phyloP scores from a whole-genome alignment of 2,329 filamentous ascomycete species.

The Aspergillus sp. region DNA sequence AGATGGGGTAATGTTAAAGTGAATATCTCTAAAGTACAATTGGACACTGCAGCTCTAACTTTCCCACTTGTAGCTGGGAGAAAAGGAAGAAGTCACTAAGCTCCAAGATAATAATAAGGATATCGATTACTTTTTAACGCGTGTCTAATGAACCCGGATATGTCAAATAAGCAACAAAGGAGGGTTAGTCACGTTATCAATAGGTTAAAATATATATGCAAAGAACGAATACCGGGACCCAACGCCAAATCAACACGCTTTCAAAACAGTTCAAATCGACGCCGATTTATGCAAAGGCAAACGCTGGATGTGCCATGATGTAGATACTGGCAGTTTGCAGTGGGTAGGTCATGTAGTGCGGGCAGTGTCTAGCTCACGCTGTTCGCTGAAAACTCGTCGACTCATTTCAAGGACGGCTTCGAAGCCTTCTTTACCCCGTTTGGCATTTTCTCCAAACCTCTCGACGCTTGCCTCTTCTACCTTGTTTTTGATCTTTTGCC shows the following conservation, averaged over 20 bases:
- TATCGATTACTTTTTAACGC: slow-evolving; percentile 12
- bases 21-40: not conserved
- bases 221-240: not conserved
- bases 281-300: slow-evolving; percentile 31
- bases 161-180: not conserved
- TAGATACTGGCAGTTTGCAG: slow-evolving; percentile 1
- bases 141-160: slow-evolving; percentile 8
- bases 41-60: not conserved
- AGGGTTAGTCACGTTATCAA: not conserved
- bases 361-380: slow-evolving; percentile 63
- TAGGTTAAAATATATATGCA: not conserved
- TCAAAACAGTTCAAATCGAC: slow-evolving; percentile 21
- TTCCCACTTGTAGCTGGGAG: not conserved
- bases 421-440: slow-evolving; percentile 88
- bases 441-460: slow-evolving; percentile 87
- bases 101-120: slow-evolving; percentile 1
- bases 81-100: not conserved
- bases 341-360: slow-evolving; percentile 35
- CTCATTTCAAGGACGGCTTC: slow-evolving; percentile 94
- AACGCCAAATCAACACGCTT: slow-evolving; percentile 28
- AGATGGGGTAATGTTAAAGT: not conserved
- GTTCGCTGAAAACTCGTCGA: slow-evolving; percentile 84
- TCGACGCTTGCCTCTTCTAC: slow-evolving; percentile 91
- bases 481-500: slow-evolving; percentile 94
- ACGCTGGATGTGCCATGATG: slow-evolving; percentile 26